Conservation (phyloP, 345 rosid genomes). For the Fremontodendron californicum region DNA sequence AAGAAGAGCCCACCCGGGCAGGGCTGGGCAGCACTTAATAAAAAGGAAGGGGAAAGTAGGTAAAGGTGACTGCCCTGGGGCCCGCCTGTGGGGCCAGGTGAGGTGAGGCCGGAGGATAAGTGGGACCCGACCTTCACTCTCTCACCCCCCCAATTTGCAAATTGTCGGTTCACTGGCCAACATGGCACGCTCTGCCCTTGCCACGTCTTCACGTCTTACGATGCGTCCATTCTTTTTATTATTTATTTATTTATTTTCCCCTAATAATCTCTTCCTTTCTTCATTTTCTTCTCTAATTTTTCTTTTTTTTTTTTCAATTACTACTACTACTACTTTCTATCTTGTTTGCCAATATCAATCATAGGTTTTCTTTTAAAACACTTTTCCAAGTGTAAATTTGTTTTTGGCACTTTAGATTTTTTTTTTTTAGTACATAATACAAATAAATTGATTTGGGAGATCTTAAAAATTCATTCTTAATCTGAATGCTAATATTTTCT, state of each 20-base stretch:
- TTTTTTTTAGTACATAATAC: too few relatives aligned
- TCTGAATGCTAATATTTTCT: too few relatives aligned
- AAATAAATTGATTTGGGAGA: too few relatives aligned
- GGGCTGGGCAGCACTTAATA: background rate
- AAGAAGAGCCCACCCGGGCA: background rate
- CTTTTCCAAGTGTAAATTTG: too few relatives aligned
- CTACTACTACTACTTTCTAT: too few relatives aligned
- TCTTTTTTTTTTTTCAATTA: background rate
- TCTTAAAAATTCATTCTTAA: background rate
- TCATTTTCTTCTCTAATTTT: background rate
- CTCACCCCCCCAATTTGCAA: background rate
- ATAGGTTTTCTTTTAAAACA: too few relatives aligned
- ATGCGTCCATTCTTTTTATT: background rate
- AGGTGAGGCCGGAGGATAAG: background rate
- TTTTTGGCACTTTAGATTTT: background rate
- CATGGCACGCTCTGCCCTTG: conserved; percentile 5
- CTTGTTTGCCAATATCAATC: too few relatives aligned
- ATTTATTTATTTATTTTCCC: background rate
- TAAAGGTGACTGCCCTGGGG: background rate
- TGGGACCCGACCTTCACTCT: background rate
- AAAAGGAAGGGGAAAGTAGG: background rate
- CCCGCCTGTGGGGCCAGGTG: too few relatives aligned
- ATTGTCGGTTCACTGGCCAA: conserved; percentile 8
- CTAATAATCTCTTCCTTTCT: too few relatives aligned
- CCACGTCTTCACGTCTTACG: background rate